Evolutionary conservation across 768 basidiomycete species (phyloP).

Genomic region (Suillus subaureus): DNA sequence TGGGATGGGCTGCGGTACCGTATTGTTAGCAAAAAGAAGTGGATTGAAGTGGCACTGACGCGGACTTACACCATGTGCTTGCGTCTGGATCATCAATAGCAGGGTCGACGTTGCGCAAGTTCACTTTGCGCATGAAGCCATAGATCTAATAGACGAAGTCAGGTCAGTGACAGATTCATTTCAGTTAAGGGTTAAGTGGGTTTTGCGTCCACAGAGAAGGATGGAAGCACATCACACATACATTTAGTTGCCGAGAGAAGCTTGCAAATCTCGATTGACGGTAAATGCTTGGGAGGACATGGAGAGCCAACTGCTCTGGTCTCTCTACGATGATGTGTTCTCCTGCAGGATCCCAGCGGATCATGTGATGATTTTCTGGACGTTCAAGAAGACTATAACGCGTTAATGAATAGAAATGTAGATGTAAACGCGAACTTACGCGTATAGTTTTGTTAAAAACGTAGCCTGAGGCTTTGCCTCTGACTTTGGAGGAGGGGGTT

Average conservation of each 20-base stretch:
- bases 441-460: conserved; percentile 97
- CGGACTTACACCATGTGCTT: conserved; percentile 89
- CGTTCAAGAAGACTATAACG: conserved; percentile 77
- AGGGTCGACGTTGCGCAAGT: conserved; percentile 92
- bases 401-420: conserved; percentile 15
- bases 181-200: conserved; percentile 26
- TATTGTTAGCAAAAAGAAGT: conserved; percentile 18
- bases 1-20: conserved; percentile 72
- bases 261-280: conserved; percentile 96
- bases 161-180: conserved; percentile 12
- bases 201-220: conserved; percentile 27
- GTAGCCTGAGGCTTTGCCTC: conserved; percentile 88
- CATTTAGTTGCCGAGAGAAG: conserved; percentile 97
- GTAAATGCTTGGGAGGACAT: conserved; percentile 92
- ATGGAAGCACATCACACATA: conserved; percentile 45
- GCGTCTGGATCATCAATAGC: conserved; percentile 96
- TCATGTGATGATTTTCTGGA: conserved; percentile 94
- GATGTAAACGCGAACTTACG: conserved; percentile 51
- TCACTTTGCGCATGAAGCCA: conserved; percentile 98
- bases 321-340: conserved; percentile 95
- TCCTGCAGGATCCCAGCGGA: conserved; percentile 92
- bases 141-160: conserved; percentile 68
- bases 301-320: conserved; percentile 90
- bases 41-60: conserved; percentile 16
- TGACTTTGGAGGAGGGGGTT: conserved; percentile 59